These are phyloP conservation scores for Fusarium vanettenii DNA, from an alignment of 2,329 filamentous ascomycete genomes.

Conservation along the genomic window DNA sequence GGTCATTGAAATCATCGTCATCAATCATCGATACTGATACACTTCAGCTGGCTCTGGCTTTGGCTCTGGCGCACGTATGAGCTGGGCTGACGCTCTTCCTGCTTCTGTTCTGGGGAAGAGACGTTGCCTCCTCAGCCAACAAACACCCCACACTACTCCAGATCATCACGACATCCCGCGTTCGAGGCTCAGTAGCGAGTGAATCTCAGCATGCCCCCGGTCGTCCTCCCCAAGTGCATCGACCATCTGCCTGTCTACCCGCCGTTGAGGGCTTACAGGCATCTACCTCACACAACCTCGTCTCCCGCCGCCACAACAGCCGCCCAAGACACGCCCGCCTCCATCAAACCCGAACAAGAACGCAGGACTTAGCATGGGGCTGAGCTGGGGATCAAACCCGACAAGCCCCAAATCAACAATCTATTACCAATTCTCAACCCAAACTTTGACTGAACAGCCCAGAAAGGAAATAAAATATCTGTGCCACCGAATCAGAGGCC, in stretches of 20 bases:
- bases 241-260: background rate
- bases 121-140: constrained; percentile 10
- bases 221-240: background rate
- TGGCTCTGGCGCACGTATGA: constrained; percentile 13
- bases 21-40: constrained; percentile 26
- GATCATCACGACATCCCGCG: constrained; percentile 15
- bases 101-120: background rate
- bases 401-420: constrained; percentile 31
- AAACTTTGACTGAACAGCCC: constrained; percentile 21
- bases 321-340: constrained; percentile 4
- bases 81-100: constrained; percentile 21
- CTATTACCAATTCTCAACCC: constrained; percentile 36
- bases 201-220: background rate
- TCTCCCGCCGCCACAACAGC: constrained; percentile 6
- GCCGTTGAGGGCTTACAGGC: background rate
- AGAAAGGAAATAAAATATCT: constrained; percentile 25
- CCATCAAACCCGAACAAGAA: constrained; percentile 15
- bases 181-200: background rate
- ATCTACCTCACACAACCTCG: constrained; percentile 3
- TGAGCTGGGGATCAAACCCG: constrained; percentile 16
- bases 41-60: background rate
- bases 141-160: constrained; percentile 14
- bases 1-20: constrained; percentile 29
- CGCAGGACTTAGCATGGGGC: background rate
- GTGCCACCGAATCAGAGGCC: constrained; percentile 35